A percentile compares a stretch with the other conserved stretches of the same genome.
Conservation (phyloP, 169 alveolate species). For the Blepharisma undulans region DNA sequence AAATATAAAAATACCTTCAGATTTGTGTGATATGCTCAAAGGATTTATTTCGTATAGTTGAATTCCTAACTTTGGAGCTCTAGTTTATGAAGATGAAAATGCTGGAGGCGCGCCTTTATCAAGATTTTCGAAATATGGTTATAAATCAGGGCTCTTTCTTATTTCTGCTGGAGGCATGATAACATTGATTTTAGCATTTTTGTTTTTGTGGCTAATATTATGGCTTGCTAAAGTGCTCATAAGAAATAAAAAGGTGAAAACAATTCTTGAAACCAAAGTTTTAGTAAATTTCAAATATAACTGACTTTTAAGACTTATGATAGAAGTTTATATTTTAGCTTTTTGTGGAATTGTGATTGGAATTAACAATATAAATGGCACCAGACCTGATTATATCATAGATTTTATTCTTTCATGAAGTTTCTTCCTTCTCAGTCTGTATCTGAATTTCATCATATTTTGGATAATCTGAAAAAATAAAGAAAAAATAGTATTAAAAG, state of each 20-base stretch:
- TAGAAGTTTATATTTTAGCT: no score
- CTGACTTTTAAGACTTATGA: no score
- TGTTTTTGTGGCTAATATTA: background rate
- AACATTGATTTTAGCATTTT: background rate
- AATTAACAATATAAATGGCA: no score
- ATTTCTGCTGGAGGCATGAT: background rate
- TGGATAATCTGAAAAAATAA: background rate
- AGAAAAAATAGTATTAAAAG: background rate
- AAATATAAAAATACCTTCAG: background rate
- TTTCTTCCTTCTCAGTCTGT: background rate
- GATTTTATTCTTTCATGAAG: background rate
- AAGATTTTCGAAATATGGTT: background rate
- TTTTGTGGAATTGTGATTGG: no score
- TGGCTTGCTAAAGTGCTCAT: no score
- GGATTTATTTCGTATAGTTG: no score
- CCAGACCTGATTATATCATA: background rate
- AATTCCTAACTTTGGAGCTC: background rate
- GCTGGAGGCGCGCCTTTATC: background rate
- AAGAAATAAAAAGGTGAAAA: no score
- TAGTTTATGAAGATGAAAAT: background rate
- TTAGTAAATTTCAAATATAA: no score
- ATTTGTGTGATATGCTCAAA: background rate
- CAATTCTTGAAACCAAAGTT: no score
- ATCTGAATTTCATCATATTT: background rate
- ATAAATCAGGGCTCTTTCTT: background rate